Conservation (phyloP, 2,329 filamentous ascomycete species). For the Echinosphaeria canescens region DNA sequence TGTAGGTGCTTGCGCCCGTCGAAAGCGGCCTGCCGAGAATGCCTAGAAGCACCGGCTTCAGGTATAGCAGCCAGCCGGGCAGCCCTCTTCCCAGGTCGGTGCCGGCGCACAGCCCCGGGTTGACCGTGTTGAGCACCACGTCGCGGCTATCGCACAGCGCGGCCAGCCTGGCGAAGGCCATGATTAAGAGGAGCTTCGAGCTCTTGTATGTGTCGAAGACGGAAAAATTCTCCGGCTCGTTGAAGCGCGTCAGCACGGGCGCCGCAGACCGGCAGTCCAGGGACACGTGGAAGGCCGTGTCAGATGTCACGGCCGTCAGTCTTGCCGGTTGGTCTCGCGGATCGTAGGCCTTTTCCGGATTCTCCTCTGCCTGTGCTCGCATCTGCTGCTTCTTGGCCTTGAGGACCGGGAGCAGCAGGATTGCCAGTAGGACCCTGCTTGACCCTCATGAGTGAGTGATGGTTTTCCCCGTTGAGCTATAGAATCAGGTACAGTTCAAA, state of each 20-base stretch:
- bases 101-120: slow-evolving; percentile 1
- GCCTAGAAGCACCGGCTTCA: neutral
- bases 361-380: no score
- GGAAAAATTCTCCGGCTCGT: neutral
- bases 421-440: neutral
- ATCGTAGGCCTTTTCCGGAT: no score
- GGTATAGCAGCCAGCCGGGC: neutral
- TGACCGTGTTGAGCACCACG: slow-evolving; percentile 1
- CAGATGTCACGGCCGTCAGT: neutral
- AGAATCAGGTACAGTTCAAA: no score
- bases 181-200: slow-evolving; percentile 1
- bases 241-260: neutral
- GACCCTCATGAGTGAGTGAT: no score
- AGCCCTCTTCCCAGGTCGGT: slow-evolving; percentile 1
- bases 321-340: no score
- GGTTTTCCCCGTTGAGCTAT: no score
- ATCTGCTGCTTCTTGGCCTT: neutral
- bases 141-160: neutral
- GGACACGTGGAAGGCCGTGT: neutral
- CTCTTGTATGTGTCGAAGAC: neutral
- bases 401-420: slow-evolving; percentile 1
- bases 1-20: neutral
- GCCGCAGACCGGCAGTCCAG: neutral
- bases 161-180: slow-evolving; percentile 1
- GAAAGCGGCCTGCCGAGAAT: neutral